These are phyloP conservation scores for Geum urbanum DNA, from an alignment of 306 rosid genomes.

Conservation along the genomic window DNA sequence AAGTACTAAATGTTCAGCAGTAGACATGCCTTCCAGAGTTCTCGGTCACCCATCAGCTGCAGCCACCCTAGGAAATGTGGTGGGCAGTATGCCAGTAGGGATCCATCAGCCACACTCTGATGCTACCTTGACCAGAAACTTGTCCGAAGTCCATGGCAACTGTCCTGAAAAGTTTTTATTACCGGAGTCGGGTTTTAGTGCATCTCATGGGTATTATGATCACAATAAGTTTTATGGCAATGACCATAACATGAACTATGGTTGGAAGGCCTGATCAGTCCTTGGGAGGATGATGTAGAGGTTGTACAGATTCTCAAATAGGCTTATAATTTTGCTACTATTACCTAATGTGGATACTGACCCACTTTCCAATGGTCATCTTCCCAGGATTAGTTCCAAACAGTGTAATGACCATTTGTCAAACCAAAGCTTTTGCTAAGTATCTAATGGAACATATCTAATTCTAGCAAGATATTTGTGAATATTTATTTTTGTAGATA, in stretches of 20 bases:
- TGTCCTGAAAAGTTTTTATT: slow-evolving; percentile 1
- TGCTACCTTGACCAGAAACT: slow-evolving; percentile 1
- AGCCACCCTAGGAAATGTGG: slow-evolving; percentile 1
- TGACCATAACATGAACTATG: slow-evolving; percentile 3
- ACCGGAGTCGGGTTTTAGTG: not conserved
- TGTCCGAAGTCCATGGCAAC: not conserved
- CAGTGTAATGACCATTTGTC: slow-evolving; percentile 1
- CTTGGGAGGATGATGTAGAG: not conserved
- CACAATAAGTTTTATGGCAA: not conserved
- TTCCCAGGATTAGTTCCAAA: not conserved
- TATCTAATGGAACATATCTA: not conserved
- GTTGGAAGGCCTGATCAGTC: slow-evolving; percentile 6
- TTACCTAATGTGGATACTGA: not conserved
- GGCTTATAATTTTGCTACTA: not conserved
- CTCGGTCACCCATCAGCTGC: slow-evolving; percentile 5
- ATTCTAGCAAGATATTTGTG: too few species aligned
- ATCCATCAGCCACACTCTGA: not conserved
- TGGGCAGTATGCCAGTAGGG: slow-evolving; percentile 9
- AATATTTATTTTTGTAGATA: not conserved
- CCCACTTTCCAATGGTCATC: not conserved
- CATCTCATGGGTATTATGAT: not conserved
- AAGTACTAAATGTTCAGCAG: slow-evolving; percentile 1
- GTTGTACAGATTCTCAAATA: slow-evolving; percentile 10
- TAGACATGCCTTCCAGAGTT: slow-evolving; percentile 8
- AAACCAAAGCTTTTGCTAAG: not conserved